phyloP scores from a whole-genome alignment of 148 eudicot species.

The Rhododendron henanense region DNA sequence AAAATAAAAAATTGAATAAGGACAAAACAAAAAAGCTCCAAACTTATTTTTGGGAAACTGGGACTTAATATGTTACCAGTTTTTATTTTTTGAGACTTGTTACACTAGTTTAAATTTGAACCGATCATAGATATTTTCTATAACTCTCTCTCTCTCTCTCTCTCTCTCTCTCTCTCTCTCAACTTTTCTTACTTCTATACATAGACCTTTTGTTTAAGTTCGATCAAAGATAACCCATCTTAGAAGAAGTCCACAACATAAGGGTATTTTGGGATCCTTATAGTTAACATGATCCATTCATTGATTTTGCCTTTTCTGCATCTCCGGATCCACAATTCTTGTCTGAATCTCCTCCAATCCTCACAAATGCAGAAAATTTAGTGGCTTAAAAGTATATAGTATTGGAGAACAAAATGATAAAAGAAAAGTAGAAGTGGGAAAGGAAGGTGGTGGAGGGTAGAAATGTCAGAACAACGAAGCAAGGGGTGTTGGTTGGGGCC shows the following conservation, averaged over 20 bases:
- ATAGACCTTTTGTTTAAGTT: neutral
- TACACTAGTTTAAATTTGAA: neutral
- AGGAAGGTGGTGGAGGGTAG: slow-evolving; percentile 14
- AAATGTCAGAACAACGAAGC: neutral
- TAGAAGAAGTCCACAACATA: neutral
- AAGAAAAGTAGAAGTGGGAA: neutral
- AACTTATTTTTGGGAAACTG: too few species aligned
- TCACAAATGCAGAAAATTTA: neutral
- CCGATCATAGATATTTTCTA: neutral
- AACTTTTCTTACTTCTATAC: neutral
- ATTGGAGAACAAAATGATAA: neutral
- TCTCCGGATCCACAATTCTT: neutral
- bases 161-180: neutral
- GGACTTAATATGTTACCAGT: neutral
- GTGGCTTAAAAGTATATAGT: neutral
- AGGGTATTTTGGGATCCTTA: neutral
- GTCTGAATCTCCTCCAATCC: neutral
- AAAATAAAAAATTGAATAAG: too few species aligned
- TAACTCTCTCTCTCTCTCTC: neutral
- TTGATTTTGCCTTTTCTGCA: neutral
- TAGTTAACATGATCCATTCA: neutral
- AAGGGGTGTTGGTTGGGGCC: neutral
- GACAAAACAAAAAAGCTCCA: too few species aligned
- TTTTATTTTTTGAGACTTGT: neutral
- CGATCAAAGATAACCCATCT: neutral